phyloP scores from a whole-genome alignment of 2,329 filamentous ascomycete species.

The Ceratocystis harringtonii region DNA sequence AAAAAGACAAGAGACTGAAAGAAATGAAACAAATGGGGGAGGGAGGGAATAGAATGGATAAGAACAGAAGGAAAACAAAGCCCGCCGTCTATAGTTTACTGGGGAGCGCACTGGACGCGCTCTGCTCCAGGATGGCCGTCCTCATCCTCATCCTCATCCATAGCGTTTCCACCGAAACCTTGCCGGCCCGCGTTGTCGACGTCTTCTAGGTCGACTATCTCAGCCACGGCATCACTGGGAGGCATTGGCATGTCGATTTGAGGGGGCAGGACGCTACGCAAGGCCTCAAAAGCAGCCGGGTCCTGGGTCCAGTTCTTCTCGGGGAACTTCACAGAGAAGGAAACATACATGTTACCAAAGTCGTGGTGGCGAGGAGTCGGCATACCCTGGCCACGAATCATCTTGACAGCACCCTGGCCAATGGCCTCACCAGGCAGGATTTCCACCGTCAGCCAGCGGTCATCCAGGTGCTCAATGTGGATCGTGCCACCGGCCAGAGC shows the following conservation, averaged over 20 bases:
- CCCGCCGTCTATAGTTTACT: constrained; percentile 39
- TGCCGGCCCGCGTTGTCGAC: constrained; percentile 54
- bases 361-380: constrained; percentile 91
- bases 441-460: constrained; percentile 87
- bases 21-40: neutral
- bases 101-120: constrained; percentile 74
- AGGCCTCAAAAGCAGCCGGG: constrained; percentile 55
- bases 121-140: constrained; percentile 60
- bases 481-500: constrained; percentile 83
- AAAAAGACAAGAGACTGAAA: neutral
- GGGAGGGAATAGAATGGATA: neutral
- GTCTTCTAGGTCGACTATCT: constrained; percentile 76
- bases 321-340: constrained; percentile 96
- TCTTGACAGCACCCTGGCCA: constrained; percentile 80
- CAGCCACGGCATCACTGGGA: constrained; percentile 76
- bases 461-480: constrained; percentile 90
- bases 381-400: constrained; percentile 95
- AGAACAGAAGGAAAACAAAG: neutral
- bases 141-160: constrained; percentile 60
- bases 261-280: constrained; percentile 73
- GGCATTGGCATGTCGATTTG: constrained; percentile 48
- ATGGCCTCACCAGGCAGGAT: constrained; percentile 93
- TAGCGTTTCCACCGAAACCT: constrained; percentile 46
- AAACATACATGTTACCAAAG: constrained; percentile 88
- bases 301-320: constrained; percentile 55